Evolutionary conservation across 495 filamentous ascomycete genomes (phyloP).

Genomic region (Echria macrotheca): DNA sequence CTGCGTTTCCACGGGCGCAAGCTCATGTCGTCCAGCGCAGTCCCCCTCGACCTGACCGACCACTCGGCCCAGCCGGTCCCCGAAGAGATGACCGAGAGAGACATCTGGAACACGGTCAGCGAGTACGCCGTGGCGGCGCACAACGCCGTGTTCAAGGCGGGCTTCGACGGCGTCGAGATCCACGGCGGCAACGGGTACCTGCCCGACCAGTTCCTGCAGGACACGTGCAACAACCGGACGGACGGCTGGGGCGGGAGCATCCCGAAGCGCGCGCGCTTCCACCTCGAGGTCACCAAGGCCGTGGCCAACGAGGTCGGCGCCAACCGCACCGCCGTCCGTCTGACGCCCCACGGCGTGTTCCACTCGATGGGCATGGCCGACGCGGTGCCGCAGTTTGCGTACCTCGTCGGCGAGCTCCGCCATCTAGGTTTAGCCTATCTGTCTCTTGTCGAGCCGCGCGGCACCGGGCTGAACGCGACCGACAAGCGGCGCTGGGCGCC

Average conservation of each 20-base stretch:
- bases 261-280: constrained; percentile 63
- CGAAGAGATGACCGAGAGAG: constrained; percentile 44
- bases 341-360: constrained; percentile 60
- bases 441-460: constrained; percentile 55
- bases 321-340: constrained; percentile 55
- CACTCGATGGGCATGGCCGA: constrained; percentile 66
- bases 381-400: constrained; percentile 55
- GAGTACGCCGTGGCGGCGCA: constrained; percentile 58
- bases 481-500: constrained; percentile 39
- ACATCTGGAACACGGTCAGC: constrained; percentile 51
- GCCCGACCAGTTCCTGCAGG: constrained; percentile 68
- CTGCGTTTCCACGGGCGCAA: constrained; percentile 35
- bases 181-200: constrained; percentile 72
- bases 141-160: constrained; percentile 60
- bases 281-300: constrained; percentile 56
- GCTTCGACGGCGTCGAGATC: constrained; percentile 74
- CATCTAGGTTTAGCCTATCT: constrained; percentile 56
- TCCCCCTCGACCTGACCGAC: constrained; percentile 22
- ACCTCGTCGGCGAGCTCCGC: constrained; percentile 49
- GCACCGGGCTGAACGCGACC: constrained; percentile 33
- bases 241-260: constrained; percentile 70
- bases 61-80: constrained; percentile 36
- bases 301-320: constrained; percentile 62
- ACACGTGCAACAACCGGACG: constrained; percentile 54
- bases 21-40: constrained; percentile 44